Evolutionary conservation across 2,329 filamentous ascomycete genomes (phyloP), one percentile per base, ranked within the genome.

Genomic region (Aspergillus pseudoglaucus): DNA sequence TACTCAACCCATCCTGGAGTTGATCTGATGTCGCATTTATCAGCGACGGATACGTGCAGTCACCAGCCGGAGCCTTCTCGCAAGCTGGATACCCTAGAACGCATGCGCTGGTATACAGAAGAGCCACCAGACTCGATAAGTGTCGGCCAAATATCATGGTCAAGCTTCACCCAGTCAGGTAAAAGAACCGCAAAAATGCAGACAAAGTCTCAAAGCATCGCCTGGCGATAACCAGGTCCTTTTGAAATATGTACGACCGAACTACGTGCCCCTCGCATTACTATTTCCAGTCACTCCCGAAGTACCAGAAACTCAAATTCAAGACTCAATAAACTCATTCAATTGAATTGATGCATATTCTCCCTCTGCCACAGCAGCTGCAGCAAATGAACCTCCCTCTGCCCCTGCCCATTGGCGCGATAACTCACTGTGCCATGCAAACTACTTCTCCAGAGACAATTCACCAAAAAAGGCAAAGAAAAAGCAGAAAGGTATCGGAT

Each of bases 1-100:
- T 62, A 40, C 75, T 68, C 8, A 82, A 63, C 2, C 79, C 79
- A 37, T 61, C 57, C 22, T 68, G 62, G 18, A 82, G 65, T 20
- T 80, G 72, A 40, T 80, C 77, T 2, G 70, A 67, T 0, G 74
- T 76, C 10, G 73, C 78, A 54, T 80, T 71, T 15, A 79, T 65
- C 25, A 83, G 63, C 6, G 62, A 57, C 9, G 68, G 68, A 47
- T 62, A 64, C n/a, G 25, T 38, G 23, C 59, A 60, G 14, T 33
- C 17, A 18, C 15, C 33, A n/a, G 33, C 33, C 6, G 33, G 4
- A 35, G 33, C n/a, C 14, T 35, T 35, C 33, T 7, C 14, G 37
- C 15, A 39, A 6, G 37, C 8, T 18, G 37, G 17, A 9, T 22
- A 10, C 9, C 37, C 37, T 39, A 39, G 10, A 39, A 39, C 37